phyloP scores from a whole-genome alignment of 345 rosid genomes.

The Aethionema arabicum region DNA sequence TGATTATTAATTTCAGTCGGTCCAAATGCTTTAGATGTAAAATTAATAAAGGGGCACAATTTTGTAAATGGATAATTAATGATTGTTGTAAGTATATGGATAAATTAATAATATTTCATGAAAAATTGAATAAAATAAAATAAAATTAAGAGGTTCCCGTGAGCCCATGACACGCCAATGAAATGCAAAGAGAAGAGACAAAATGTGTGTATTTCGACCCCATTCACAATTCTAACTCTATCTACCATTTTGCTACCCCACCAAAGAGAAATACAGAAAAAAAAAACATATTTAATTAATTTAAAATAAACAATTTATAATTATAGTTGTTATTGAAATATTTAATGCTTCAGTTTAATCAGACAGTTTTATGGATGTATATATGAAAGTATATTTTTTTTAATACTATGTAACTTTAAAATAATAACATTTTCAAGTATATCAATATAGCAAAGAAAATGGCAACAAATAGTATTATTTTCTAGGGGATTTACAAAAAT shows the following conservation, averaged over 20 bases:
- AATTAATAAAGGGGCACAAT: no score
- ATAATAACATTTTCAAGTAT: no score
- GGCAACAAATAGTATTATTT: no score
- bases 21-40: no score
- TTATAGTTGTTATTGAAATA: not conserved
- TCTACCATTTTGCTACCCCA: not conserved
- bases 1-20: no score
- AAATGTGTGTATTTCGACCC: constrained; percentile 23
- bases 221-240: constrained; percentile 13
- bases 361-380: no score
- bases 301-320: not conserved
- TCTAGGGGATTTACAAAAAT: no score
- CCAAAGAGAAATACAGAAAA: not conserved
- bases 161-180: constrained; percentile 14
- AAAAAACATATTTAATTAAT: constrained; percentile 16
- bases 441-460: no score
- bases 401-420: no score
- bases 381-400: no score
- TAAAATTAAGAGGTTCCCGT: constrained; percentile 26
- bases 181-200: constrained; percentile 27
- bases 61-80: not conserved
- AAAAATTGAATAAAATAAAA: no score
- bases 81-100: constrained; percentile 1
- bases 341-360: not conserved
- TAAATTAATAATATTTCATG: constrained; percentile 1